These are phyloP conservation scores for Fusarium fujikuroi DNA, from an alignment of 2,329 filamentous ascomycete genomes.

Conservation along the genomic window DNA sequence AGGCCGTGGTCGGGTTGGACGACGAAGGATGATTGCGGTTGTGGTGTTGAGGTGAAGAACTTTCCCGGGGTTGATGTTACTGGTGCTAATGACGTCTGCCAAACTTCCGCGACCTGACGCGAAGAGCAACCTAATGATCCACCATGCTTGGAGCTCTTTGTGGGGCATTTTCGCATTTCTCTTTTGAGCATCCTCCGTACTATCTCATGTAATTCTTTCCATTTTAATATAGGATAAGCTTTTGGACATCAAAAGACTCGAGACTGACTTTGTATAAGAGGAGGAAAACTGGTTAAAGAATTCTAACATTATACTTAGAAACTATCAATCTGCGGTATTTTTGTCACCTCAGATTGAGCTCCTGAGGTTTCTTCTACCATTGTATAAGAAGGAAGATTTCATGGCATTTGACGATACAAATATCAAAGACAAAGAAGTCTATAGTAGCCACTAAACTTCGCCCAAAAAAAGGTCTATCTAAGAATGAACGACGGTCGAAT, in stretches of 20 bases:
- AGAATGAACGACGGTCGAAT: neutral
- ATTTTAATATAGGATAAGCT: neutral
- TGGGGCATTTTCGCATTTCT: constrained; percentile 2
- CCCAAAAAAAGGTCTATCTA: neutral
- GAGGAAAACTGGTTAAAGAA: neutral
- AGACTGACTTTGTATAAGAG: neutral
- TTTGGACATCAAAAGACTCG: neutral
- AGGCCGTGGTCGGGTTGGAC: neutral
- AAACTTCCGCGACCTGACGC: constrained; percentile 29
- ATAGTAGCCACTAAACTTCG: neutral
- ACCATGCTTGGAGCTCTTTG: constrained; percentile 3
- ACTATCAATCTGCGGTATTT: neutral
- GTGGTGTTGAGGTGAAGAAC: constrained; percentile 34
- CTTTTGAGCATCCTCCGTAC: neutral
- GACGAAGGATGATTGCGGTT: constrained; percentile 23
- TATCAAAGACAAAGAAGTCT: neutral
- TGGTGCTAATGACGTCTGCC: constrained; percentile 39
- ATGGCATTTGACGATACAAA: neutral
- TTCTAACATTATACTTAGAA: neutral
- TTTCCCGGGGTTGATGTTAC: constrained; percentile 23
- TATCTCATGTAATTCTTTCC: neutral
- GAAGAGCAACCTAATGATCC: neutral
- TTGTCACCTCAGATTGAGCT: neutral
- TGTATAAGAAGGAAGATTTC: neutral
- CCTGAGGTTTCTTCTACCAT: neutral